Percentiles rank a stretch among this genome's conserved stretches.
Evolutionary conservation across 768 basidiomycete genomes (phyloP).

Genomic region (Mycena belliarum): DNA sequence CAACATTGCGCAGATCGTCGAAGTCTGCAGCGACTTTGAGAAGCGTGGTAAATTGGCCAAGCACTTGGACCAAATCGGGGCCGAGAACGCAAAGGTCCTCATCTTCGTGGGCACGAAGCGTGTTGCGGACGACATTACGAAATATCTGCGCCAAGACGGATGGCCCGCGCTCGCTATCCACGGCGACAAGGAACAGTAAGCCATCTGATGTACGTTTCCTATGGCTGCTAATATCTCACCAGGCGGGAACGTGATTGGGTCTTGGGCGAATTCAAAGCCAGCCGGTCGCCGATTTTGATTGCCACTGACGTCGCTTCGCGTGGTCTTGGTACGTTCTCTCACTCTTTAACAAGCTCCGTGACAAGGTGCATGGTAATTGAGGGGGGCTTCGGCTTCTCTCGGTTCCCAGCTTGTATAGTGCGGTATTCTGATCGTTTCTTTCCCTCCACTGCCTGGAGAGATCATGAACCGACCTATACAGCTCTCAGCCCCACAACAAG

Average conservation of each 20-base stretch:
- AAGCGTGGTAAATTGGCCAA: constrained; percentile 96
- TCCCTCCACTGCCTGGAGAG: constrained; percentile 4
- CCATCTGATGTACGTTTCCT: constrained; percentile 13
- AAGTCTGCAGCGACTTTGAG: constrained; percentile 96
- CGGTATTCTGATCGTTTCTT: constrained; percentile 26
- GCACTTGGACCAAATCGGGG: constrained; percentile 94
- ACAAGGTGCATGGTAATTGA: constrained; percentile 25
- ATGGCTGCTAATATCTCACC: constrained; percentile 2
- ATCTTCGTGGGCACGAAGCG: constrained; percentile 99
- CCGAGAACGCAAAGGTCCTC: constrained; percentile 96
- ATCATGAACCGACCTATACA: constrained; percentile 16
- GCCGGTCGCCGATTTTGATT: constrained; percentile 95
- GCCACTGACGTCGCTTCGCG: constrained; percentile 99
- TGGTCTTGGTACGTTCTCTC: constrained; percentile 92
- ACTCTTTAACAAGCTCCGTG: constrained; percentile 48
- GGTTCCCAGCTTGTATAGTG: constrained; percentile 22
- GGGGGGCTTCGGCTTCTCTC: constrained; percentile 22
- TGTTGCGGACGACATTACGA: constrained; percentile 97
- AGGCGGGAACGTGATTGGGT: constrained; percentile 99
- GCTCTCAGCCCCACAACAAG: constrained; percentile 16
- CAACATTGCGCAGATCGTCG: constrained; percentile 94
- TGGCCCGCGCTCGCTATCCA: constrained; percentile 99
- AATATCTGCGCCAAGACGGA: constrained; percentile 95
- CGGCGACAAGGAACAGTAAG: constrained; percentile 98
- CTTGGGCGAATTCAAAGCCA: constrained; percentile 95